Conservation (phyloP, 2,329 filamentous ascomycete genomes). For the Alternaria dauci region DNA sequence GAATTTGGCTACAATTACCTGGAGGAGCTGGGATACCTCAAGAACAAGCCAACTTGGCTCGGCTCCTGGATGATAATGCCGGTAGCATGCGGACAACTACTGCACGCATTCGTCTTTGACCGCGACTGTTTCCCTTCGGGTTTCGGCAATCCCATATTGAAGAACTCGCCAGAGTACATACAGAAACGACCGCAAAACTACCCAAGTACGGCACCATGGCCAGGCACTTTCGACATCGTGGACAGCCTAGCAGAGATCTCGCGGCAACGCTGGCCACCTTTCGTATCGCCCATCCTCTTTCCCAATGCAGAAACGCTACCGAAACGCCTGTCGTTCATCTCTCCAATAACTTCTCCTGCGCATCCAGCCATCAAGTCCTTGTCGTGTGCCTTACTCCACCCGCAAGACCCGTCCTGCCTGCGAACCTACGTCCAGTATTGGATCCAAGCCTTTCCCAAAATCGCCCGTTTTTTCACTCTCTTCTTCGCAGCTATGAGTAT, state of each 20-base stretch:
- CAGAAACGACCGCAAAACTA: conserved; percentile 74
- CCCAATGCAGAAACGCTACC: conserved; percentile 72
- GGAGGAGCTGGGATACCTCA: conserved; percentile 72
- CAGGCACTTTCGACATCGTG: conserved; percentile 75
- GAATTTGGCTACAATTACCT: conserved; percentile 88
- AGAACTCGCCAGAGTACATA: conserved; percentile 80
- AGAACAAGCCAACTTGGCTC: conserved; percentile 73
- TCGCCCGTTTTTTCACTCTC: conserved; percentile 79
- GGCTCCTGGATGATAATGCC: conserved; percentile 63
- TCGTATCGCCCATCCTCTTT: conserved; percentile 86
- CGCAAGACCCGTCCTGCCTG: conserved; percentile 84
- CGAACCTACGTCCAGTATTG: conserved; percentile 89
- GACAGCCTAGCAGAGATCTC: conserved; percentile 85
- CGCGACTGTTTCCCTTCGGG: conserved; percentile 62
- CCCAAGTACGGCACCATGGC: conserved; percentile 75
- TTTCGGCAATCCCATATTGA: conserved; percentile 71
- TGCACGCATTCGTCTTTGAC: conserved; percentile 62
- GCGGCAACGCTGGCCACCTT: conserved; percentile 84
- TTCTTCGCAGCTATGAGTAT: conserved; percentile 77
- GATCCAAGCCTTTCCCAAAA: conserved; percentile 79
- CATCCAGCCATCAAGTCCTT: conserved; percentile 87
- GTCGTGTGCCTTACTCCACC: conserved; percentile 90
- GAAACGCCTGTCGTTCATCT: conserved; percentile 70
- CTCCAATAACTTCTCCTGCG: conserved; percentile 81
- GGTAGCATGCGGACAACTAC: conserved; percentile 57